Percentiles rank a stretch among this genome's conserved stretches.
phyloP scores from a whole-genome alignment of 257 asterid species.

The Rhazya stricta region DNA sequence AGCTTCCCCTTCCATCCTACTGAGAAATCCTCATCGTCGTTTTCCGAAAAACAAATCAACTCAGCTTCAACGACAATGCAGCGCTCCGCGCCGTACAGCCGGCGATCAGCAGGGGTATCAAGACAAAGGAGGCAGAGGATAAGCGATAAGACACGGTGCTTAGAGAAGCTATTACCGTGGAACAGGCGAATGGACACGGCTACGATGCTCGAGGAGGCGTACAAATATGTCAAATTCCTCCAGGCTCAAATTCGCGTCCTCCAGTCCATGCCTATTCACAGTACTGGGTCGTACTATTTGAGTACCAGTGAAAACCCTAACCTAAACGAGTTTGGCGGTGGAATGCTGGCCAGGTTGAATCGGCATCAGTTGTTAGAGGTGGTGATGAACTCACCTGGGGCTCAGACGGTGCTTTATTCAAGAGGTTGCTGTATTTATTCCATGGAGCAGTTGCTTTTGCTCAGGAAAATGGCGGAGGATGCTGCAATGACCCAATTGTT shows the following conservation, averaged over 20 bases:
- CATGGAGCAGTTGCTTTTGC: constrained; percentile 44
- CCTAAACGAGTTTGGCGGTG: constrained; percentile 11
- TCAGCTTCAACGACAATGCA: background rate
- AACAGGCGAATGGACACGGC: constrained; percentile 60
- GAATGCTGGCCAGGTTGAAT: constrained; percentile 39
- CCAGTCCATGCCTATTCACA: constrained; percentile 50
- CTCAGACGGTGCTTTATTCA: constrained; percentile 48
- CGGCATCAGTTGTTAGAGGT: constrained; percentile 68
- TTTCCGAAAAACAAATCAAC: background rate
- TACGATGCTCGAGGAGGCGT: constrained; percentile 66
- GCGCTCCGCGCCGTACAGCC: constrained; percentile 6
- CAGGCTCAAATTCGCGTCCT: constrained; percentile 66
- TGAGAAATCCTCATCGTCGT: background rate
- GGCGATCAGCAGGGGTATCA: background rate
- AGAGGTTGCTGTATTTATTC: constrained; percentile 62
- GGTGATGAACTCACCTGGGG: constrained; percentile 56
- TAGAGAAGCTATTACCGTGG: constrained; percentile 59
- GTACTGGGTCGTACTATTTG: background rate
- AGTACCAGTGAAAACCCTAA: constrained; percentile 7
- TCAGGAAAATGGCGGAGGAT: constrained; percentile 15
- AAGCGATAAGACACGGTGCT: constrained; percentile 46
- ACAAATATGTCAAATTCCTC: constrained; percentile 67
- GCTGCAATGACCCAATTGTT: constrained; percentile 4
- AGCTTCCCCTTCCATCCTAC: background rate
- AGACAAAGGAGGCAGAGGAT: constrained; percentile 30